Evolutionary conservation across 306 rosid species (phyloP).

Genomic region (Quercus cerris): DNA sequence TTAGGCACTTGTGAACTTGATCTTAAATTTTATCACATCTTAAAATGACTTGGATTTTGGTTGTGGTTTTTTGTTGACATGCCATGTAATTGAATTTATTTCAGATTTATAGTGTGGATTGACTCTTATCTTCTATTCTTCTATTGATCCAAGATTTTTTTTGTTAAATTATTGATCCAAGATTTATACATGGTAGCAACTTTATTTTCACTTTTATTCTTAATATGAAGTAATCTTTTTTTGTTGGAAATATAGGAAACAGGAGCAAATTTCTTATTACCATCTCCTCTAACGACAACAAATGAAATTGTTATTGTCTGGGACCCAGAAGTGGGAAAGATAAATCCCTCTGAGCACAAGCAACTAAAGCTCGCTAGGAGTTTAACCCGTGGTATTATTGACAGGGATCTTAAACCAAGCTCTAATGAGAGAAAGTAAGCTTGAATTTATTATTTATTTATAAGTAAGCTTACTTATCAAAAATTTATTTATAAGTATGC

Average conservation of each 20-base stretch:
- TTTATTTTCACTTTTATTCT: constrained; percentile 12
- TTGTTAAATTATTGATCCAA: constrained; percentile 2
- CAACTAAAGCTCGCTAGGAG: constrained; percentile 95
- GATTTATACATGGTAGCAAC: constrained; percentile 13
- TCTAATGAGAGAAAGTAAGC: constrained; percentile 88
- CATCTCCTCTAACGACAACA: constrained; percentile 87
- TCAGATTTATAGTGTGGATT: not conserved
- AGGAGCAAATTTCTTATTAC: constrained; percentile 88
- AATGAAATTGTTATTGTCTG: constrained; percentile 88
- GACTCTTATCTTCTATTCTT: not conserved
- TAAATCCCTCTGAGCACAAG: constrained; percentile 96
- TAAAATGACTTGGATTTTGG: not conserved
- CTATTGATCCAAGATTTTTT: too few relatives aligned
- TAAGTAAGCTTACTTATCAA: too few relatives aligned
- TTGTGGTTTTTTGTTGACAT: not conserved
- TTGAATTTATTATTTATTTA: not conserved
- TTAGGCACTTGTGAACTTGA: not conserved
- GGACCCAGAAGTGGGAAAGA: constrained; percentile 95
- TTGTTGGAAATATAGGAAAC: constrained; percentile 75
- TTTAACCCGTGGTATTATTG: constrained; percentile 95
- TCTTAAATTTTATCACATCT: not conserved
- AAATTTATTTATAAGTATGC: not conserved
- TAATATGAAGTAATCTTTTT: not conserved
- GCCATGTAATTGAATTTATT: not conserved
- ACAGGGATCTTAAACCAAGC: constrained; percentile 97